Evolutionary conservation across 2,329 filamentous ascomycete genomes (phyloP).

Genomic region (Teratosphaeria gauchensis): DNA sequence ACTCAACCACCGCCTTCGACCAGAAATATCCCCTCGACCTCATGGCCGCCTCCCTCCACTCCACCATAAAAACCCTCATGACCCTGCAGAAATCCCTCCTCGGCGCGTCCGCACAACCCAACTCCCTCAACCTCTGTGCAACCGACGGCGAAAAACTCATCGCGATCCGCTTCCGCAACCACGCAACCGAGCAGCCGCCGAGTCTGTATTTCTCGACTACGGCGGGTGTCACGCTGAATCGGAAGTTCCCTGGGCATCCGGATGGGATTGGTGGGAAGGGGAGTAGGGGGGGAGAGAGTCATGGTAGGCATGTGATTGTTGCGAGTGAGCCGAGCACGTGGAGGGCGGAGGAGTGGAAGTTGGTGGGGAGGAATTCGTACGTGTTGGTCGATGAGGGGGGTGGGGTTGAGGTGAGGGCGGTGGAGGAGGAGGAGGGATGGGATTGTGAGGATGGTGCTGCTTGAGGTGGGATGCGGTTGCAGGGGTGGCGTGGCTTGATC

Average conservation of each 20-base stretch:
- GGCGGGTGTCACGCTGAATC: slow-evolving; percentile 44
- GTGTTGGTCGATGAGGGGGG: slow-evolving; percentile 33
- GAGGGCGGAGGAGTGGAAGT: slow-evolving; percentile 41
- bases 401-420: slow-evolving; percentile 28
- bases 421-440: slow-evolving; percentile 30
- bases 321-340: slow-evolving; percentile 47
- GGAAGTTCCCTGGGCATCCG: slow-evolving; percentile 42
- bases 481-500: too few species aligned
- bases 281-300: slow-evolving; percentile 25
- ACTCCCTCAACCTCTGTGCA: slow-evolving; percentile 43
- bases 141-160: slow-evolving; percentile 43
- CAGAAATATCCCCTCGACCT: slow-evolving; percentile 30
- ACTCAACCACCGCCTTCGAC: slow-evolving; percentile 19
- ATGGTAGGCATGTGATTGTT: slow-evolving; percentile 44
- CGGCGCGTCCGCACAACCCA: slow-evolving; percentile 33
- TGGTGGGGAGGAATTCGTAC: slow-evolving; percentile 40
- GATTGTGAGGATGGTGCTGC: slow-evolving; percentile 29
- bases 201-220: slow-evolving; percentile 39
- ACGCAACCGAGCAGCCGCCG: slow-evolving; percentile 42
- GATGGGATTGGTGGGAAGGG: slow-evolving; percentile 30
- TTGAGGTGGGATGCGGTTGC: not conserved
- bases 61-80: slow-evolving; percentile 35
- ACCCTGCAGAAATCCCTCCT: slow-evolving; percentile 36
- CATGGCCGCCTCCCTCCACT: slow-evolving; percentile 37
- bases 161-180: slow-evolving; percentile 45